Base-by-base conservation (phyloP, 1,284 basidiomycete genomes). In the Anthracocystis panici-leucophaei region DNA sequence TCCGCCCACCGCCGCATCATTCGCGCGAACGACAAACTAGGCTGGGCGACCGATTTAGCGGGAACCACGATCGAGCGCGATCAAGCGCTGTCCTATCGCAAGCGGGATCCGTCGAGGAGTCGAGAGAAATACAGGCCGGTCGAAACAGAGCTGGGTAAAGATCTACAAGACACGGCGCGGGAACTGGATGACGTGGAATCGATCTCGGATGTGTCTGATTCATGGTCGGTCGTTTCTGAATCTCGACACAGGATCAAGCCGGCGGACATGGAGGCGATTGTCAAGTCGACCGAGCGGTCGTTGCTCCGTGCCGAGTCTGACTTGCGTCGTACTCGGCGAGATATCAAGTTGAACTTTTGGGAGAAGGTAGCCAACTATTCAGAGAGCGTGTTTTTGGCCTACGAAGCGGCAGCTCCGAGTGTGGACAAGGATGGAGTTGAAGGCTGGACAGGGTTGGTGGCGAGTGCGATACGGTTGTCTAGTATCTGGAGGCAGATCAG, bases 391-490 rank as follows among this genome's bases (percentile, higher is more conserved):
- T 81, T 81, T 35, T 56, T 75, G 11, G 41, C 61, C 0, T 75
- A 68, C 61, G 79, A 81, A 65, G 74, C 79, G 8, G 64, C 60
- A 1, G 48, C 53, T 20, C 77, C 79, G 0, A 56, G 65, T 20
- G 42, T 66, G 5, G 77, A 81, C 57, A 79, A 79, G 54, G 77
- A 77, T 2, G 56, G 50, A 16, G 49, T 75, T 1, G 79, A 81
- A 48, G 77, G 72, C 1, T 63, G 64, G 65, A 71, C 77, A 1
- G 75, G 72, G 1, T 18, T 75, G 14, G 14, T 77, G 11, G 72
- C 77, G 3, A 72, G 72, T 31, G 29, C 54, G 1, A 70, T 81
- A 20, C 53, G 79, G 2, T 55, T 81, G 16, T 25, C 57, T 6
- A 57, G 44, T 12, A 45, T 79, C 27, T 76, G 72, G 72, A 54